These are phyloP conservation scores for Nannizziopsis arthrosporioides DNA, from an alignment of 2,329 filamentous ascomycete species.

Conservation along the genomic window DNA sequence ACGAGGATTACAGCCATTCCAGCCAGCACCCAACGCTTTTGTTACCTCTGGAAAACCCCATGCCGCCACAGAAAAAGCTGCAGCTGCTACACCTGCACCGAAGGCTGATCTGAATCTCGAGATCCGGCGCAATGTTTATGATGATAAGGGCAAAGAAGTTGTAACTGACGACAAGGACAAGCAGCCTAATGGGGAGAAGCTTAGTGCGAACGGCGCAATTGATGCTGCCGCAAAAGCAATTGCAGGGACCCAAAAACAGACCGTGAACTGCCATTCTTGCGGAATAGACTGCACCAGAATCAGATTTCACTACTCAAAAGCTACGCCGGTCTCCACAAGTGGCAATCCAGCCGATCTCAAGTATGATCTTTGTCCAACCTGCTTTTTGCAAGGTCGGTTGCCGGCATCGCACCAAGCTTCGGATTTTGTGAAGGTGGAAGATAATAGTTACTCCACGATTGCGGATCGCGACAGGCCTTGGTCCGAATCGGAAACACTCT, in stretches of 20 bases:
- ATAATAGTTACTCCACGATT: slow-evolving; percentile 67
- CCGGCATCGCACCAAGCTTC: slow-evolving; percentile 64
- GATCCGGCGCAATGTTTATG: slow-evolving; percentile 89
- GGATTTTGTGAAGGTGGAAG: slow-evolving; percentile 82
- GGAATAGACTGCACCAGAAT: slow-evolving; percentile 74
- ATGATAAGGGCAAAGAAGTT: slow-evolving; percentile 77
- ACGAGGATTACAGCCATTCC: slow-evolving; percentile 85
- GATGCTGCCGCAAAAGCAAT: slow-evolving; percentile 55
- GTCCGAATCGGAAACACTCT: slow-evolving; percentile 81
- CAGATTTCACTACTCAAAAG: slow-evolving; percentile 59
- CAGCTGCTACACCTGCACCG: slow-evolving; percentile 50
- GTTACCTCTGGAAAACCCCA: slow-evolving; percentile 50
- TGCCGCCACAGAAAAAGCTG: slow-evolving; percentile 58
- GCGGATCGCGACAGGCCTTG: slow-evolving; percentile 77
- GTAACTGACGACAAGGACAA: slow-evolving; percentile 52
- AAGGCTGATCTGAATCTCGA: slow-evolving; percentile 86
- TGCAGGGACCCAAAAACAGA: slow-evolving; percentile 50
- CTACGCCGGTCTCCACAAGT: slow-evolving; percentile 43
- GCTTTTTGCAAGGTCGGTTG: slow-evolving; percentile 73
- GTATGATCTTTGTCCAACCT: slow-evolving; percentile 83
- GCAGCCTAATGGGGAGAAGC: slow-evolving; percentile 57
- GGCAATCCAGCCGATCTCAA: slow-evolving; percentile 52
- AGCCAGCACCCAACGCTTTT: slow-evolving; percentile 68
- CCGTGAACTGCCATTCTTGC: slow-evolving; percentile 76
- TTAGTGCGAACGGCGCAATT: slow-evolving; percentile 51